Evolutionary conservation across 176 grass and related monocot genomes (phyloP), one percentile per base, ranked within the genome.

Genomic region (Alloteropsis semialata): DNA sequence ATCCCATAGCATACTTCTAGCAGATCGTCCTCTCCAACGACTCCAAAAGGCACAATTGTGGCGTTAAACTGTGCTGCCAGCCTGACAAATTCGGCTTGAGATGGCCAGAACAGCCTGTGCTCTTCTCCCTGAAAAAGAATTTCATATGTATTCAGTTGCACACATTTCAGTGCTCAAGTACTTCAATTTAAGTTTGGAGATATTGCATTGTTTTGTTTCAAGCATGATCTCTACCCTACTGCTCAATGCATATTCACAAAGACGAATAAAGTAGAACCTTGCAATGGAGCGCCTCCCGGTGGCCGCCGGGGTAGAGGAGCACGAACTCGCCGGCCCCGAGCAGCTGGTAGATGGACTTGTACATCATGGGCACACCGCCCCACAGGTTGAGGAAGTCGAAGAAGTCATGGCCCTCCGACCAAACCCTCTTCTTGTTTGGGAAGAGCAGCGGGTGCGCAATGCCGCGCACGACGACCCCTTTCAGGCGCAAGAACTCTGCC

Each of bases 241-340:
- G 36, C 10, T 67, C 10, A 39, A 41, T 67, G 22, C 21, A n/a
- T 55, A n/a, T 1, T 0, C 54, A 57, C 44, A 29, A 50, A 9
- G 10, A 30, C 4, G 3, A 43, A 25, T 10, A 11, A 43, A 42
- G 6, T 28, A 22, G 2, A 51, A 90, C 91, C 92, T 91, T 94
- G 75, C 83, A 85, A 24, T 94, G 89, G 19, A 91, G 81, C 42
- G 89, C 92, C 70, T 94, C 92, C 24, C 84, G 27, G 49, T 89
- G 75, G 61, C 92, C 92, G n/a, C 89, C 89, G 13, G 92, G 92
- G 75, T 91, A 94, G 16, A 94, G 84, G 19, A 94, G 92, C 49
- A 94, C 80, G 85, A 91, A 89, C 69, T 91, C 86, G 21, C 85
- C 78, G 69, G 87, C 87, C 22, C 37, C 76, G 32, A 94, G 84